Evolutionary conservation across 768 basidiomycete species (phyloP).

Genomic region (Coprinopsis sp.): DNA sequence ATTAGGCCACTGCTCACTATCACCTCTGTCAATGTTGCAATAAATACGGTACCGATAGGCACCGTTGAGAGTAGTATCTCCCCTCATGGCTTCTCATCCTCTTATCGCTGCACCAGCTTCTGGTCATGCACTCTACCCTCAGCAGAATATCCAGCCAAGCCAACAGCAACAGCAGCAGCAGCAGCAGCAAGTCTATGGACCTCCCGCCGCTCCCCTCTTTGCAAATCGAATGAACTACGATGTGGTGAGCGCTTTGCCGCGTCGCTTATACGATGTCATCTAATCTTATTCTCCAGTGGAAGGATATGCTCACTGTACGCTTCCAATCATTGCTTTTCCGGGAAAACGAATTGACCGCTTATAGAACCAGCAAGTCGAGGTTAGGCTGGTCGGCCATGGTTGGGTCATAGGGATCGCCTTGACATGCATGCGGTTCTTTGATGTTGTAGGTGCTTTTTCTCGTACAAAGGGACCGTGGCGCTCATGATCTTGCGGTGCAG

Average conservation of each 20-base stretch:
- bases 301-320: constrained; percentile 1
- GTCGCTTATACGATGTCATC: no score
- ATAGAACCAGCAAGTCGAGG: constrained; percentile 17
- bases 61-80: no score
- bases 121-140: not conserved
- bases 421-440: constrained; percentile 12
- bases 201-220: not conserved
- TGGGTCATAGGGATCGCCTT: constrained; percentile 20
- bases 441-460: constrained; percentile 9
- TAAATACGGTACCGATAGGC: no score
- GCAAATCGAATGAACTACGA: not conserved
- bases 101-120: no score
- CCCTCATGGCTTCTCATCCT: no score
- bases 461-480: not conserved
- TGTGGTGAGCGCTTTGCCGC: not conserved
- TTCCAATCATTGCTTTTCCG: not conserved
- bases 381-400: constrained; percentile 15
- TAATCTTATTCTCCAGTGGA: no score
- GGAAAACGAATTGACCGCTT: not conserved
- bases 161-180: not conserved
- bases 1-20: no score
- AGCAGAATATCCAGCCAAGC: no score
- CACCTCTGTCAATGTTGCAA: no score
- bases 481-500: constrained; percentile 1
- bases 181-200: not conserved